phyloP scores from a whole-genome alignment of 176 grass and related monocot species.

The Eragrostis curvula region DNA sequence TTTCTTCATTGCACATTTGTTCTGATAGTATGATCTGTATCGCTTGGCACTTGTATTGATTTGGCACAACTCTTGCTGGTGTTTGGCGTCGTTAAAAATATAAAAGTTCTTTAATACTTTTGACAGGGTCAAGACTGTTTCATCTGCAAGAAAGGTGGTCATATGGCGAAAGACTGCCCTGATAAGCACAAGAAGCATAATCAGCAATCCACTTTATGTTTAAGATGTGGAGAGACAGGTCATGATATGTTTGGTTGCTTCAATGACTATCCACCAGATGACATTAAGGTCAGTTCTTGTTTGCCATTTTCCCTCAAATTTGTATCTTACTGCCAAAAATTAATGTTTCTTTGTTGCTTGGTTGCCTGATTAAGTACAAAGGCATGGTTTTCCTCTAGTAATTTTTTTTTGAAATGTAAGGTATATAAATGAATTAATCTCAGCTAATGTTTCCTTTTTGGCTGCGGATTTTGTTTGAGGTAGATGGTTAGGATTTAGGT shows the following conservation, averaged over 20 bases:
- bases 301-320: conserved; percentile 3
- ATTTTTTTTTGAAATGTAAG: conserved; percentile 3
- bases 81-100: conserved; percentile 14
- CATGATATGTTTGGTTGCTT: conserved; percentile 87
- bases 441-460: background rate
- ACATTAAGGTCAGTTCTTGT: conserved; percentile 67
- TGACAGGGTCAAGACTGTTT: conserved; percentile 87
- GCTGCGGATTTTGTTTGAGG: background rate
- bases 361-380: conserved; percentile 4
- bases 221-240: conserved; percentile 75
- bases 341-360: background rate
- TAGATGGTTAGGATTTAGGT: conserved; percentile 25
- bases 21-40: background rate
- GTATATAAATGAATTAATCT: conserved; percentile 13
- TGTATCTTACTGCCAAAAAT: background rate
- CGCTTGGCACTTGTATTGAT: background rate
- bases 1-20: conserved; percentile 6
- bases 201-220: conserved; percentile 66
- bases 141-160: conserved; percentile 88
- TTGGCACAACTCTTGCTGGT: conserved; percentile 14
- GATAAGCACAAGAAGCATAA: conserved; percentile 78
- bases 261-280: conserved; percentile 72
- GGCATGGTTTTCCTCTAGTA: background rate
- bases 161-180: conserved; percentile 84
- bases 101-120: conserved; percentile 34